phyloP scores from a whole-genome alignment of 2,329 filamentous ascomycete genomes.

The Onygenales sp. region DNA sequence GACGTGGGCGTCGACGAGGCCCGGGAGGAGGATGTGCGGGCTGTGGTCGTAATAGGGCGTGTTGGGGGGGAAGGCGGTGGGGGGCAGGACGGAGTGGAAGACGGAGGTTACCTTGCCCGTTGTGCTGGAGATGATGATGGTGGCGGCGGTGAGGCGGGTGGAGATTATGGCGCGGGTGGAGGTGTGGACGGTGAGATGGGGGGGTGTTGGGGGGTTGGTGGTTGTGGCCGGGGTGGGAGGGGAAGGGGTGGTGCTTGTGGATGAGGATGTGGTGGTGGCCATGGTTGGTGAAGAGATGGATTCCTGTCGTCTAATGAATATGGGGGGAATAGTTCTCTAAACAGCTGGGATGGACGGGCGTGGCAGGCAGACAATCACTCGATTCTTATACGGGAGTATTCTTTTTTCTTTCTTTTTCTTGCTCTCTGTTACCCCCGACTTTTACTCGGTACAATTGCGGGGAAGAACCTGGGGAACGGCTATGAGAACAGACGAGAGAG shows the following conservation, averaged over 20 bases:
- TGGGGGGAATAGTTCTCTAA: too few relatives aligned
- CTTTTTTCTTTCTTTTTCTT: not conserved
- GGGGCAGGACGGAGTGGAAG: conserved; percentile 62
- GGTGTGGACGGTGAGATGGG: conserved; percentile 63
- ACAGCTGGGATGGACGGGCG: not conserved
- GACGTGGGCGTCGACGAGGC: conserved; percentile 91
- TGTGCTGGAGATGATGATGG: conserved; percentile 63
- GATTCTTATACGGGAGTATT: not conserved
- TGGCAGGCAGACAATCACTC: not conserved
- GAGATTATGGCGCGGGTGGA: conserved; percentile 77
- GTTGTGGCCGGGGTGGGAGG: not conserved
- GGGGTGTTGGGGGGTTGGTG: conserved; percentile 8
- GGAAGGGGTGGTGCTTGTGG: not conserved
- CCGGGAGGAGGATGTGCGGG: conserved; percentile 75
- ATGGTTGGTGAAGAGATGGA: not conserved
- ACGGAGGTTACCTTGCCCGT: conserved; percentile 81
- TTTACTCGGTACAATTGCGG: not conserved
- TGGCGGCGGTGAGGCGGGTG: conserved; percentile 68
- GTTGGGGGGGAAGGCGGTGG: conserved; percentile 61
- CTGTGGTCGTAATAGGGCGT: conserved; percentile 75
- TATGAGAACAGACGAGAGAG: too few relatives aligned
- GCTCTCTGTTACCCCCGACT: not conserved
- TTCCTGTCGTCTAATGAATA: not conserved
- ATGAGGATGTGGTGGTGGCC: not conserved
- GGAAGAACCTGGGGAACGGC: too few relatives aligned